These are phyloP conservation scores for Somion occarium DNA, from an alignment of 1,284 basidiomycete species.

Conservation along the genomic window DNA sequence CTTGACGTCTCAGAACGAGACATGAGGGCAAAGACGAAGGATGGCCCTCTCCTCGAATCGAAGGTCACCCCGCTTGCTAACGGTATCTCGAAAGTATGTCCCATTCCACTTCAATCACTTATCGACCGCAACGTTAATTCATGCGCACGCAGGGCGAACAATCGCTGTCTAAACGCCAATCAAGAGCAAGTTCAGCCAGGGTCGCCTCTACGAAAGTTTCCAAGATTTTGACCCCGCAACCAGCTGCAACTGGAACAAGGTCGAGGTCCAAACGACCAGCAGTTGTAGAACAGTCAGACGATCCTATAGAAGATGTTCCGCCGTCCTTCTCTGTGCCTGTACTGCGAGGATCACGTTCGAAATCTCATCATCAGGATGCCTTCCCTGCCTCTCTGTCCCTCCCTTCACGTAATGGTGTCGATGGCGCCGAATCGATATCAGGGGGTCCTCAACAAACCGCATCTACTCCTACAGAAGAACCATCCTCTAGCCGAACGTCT, in stretches of 20 bases:
- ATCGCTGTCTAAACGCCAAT: constrained; percentile 4
- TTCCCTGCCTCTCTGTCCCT: not conserved
- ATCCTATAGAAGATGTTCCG: not conserved
- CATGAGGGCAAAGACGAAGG: not conserved
- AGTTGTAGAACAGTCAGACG: not conserved
- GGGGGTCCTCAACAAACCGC: not conserved
- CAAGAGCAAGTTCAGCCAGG: not conserved
- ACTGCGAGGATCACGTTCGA: not conserved
- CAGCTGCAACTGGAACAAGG: not conserved
- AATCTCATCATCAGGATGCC: not conserved
- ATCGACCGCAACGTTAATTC: not conserved
- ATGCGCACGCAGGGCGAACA: not conserved
- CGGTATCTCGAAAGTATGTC: not conserved
- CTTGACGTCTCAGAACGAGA: not conserved
- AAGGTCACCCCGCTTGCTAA: not conserved
- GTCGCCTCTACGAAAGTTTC: not conserved
- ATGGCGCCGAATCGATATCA: not conserved
- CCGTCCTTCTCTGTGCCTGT: not conserved
- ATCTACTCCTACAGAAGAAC: not conserved
- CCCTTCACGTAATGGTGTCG: not conserved
- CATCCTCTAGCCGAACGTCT: not conserved
- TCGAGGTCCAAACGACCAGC: not conserved
- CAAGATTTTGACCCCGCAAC: not conserved
- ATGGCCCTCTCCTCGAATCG: not conserved
- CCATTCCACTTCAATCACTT: not conserved